These are phyloP conservation scores for Rosa rugosa DNA, from an alignment of 306 rosid species.

Conservation along the genomic window DNA sequence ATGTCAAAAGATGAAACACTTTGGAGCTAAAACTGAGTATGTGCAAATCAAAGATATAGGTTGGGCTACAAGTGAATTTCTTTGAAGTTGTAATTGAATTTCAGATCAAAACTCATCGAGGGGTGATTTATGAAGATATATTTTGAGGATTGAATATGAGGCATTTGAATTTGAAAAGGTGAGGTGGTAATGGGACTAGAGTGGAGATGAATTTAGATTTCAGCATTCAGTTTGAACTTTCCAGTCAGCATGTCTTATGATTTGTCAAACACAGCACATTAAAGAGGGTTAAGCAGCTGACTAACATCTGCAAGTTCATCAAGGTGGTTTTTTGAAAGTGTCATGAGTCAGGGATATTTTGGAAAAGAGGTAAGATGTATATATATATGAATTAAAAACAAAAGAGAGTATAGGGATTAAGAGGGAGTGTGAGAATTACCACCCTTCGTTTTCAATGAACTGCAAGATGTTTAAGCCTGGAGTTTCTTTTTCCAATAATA, in stretches of 20 bases:
- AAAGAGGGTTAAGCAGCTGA: not conserved
- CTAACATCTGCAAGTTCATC: not conserved
- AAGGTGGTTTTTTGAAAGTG: not conserved
- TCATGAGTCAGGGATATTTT: not conserved
- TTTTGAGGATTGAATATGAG: not conserved
- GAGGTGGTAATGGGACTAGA: not conserved
- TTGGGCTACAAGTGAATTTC: not conserved
- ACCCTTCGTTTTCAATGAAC: not conserved
- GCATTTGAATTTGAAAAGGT: not conserved
- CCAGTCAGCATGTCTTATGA: not conserved
- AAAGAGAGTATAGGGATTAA: not conserved
- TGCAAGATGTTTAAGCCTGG: not conserved
- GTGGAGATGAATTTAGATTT: not conserved
- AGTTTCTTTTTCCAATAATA: too few species aligned
- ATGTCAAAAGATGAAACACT: not conserved
- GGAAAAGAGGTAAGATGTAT: not conserved
- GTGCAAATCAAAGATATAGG: not conserved
- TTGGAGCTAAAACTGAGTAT: not conserved
- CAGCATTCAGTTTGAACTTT: not conserved
- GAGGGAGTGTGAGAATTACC: not conserved
- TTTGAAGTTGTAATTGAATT: not conserved
- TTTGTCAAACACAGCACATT: not conserved
- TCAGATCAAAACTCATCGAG: not conserved
- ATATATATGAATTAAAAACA: not conserved
- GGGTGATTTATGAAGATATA: not conserved